These are phyloP conservation scores for Sporothrix variecibatus DNA, from an alignment of 2,329 filamentous ascomycete genomes.

Conservation along the genomic window DNA sequence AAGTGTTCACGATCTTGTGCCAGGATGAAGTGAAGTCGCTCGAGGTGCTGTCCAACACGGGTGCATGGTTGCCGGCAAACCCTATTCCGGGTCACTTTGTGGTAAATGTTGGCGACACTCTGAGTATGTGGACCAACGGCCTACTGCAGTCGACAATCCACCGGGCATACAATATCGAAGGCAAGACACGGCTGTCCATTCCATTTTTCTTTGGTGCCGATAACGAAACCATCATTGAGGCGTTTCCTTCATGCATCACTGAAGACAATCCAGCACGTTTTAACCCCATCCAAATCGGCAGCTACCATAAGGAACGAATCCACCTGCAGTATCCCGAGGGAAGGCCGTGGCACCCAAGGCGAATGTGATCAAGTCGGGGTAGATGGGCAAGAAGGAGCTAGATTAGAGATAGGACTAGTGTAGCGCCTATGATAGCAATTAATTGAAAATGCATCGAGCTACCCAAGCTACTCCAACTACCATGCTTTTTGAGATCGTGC, in stretches of 20 bases:
- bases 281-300: not conserved
- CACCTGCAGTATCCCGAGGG: not conserved
- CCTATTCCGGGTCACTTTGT: not conserved
- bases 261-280: not conserved
- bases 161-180: not conserved
- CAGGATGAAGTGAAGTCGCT: slow-evolving; percentile 1
- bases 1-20: slow-evolving; percentile 1
- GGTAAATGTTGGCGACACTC: not conserved
- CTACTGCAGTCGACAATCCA: not conserved
- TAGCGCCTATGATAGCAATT: not conserved
- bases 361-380: not conserved
- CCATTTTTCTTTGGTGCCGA: not conserved
- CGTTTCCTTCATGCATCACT: not conserved
- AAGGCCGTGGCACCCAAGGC: not conserved
- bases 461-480: not conserved
- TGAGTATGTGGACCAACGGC: slow-evolving; percentile 6
- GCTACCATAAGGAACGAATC: not conserved
- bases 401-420: not conserved
- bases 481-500: not conserved
- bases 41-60: slow-evolving; percentile 1
- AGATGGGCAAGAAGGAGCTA: not conserved
- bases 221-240: not conserved
- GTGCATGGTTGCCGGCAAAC: not conserved
- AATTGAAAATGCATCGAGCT: not conserved
- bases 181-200: not conserved